A percentile compares a stretch with the other conserved stretches of the same genome.
These are phyloP conservation scores for Fraxinus latifolia DNA, from an alignment of 305 asterid genomes.

Conservation along the genomic window DNA sequence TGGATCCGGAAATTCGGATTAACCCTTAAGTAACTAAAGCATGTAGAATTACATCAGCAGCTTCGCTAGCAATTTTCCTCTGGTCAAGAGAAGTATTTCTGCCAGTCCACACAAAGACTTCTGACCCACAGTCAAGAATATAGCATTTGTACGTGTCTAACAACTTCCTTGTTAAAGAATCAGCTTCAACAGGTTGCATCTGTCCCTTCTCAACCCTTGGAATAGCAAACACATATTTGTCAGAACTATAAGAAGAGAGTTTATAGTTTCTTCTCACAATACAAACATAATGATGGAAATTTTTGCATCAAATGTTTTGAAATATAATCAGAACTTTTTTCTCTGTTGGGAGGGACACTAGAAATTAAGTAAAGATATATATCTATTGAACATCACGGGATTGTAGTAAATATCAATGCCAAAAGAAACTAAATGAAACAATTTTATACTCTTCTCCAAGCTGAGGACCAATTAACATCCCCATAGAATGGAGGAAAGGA, in stretches of 20 bases:
- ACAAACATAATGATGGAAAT: constrained; percentile 14
- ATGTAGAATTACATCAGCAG: constrained; percentile 64
- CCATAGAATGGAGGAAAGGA: neutral
- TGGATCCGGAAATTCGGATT: constrained; percentile 14
- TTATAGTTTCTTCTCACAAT: constrained; percentile 13
- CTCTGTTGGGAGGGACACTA: constrained; percentile 3
- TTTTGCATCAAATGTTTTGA: constrained; percentile 14
- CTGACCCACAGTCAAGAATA: constrained; percentile 79
- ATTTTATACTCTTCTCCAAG: neutral
- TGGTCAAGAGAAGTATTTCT: constrained; percentile 76
- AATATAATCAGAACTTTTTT: neutral
- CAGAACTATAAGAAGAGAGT: constrained; percentile 20
- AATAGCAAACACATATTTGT: constrained; percentile 30
- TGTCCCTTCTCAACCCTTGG: constrained; percentile 77
- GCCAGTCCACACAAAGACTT: constrained; percentile 90
- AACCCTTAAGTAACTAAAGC: constrained; percentile 24
- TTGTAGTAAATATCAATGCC: neutral
- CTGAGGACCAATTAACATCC: neutral
- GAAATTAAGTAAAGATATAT: neutral
- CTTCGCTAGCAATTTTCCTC: constrained; percentile 71
- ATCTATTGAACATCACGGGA: neutral
- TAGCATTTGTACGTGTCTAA: constrained; percentile 69
- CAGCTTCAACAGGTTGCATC: constrained; percentile 63
- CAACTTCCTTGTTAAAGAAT: constrained; percentile 64
- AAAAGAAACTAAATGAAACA: neutral